phyloP scores from a whole-genome alignment of 768 basidiomycete genomes.

The Macrolepiota albuminosa region DNA sequence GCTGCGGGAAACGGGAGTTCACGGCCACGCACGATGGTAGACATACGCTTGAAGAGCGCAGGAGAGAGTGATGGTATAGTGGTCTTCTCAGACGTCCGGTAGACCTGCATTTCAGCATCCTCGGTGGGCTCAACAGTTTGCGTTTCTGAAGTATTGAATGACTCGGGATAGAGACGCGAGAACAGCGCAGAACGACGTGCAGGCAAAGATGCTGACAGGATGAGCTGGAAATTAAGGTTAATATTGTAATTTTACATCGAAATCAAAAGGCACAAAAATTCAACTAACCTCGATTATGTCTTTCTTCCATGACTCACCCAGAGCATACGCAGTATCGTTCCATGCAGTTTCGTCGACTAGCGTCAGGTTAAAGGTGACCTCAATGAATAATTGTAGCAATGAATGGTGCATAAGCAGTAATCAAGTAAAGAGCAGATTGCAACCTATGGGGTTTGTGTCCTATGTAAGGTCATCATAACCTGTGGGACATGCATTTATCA shows the following conservation, averaged over 20 bases:
- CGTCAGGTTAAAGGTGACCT: constrained; percentile 11
- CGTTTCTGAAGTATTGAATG: not conserved
- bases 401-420: not conserved
- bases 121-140: not conserved
- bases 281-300: constrained; percentile 1
- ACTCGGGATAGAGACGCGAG: not conserved
- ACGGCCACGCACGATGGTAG: constrained; percentile 7
- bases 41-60: not conserved
- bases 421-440: not conserved
- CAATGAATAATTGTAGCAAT: constrained; percentile 4
- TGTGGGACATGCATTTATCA: constrained; percentile 1
- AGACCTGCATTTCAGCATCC: not conserved
- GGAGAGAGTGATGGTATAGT: not conserved
- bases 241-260: not conserved
- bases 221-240: not conserved
- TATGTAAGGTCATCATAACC: no score
- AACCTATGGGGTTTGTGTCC: not conserved
- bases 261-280: not conserved
- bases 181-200: not conserved
- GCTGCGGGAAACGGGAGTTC: constrained; percentile 7
- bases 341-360: constrained; percentile 6
- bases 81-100: not conserved
- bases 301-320: not conserved
- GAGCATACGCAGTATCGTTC: not conserved
- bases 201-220: constrained; percentile 3